These are phyloP conservation scores for Solanum pinnatisectum DNA, from an alignment of 257 asterid genomes.

Conservation along the genomic window DNA sequence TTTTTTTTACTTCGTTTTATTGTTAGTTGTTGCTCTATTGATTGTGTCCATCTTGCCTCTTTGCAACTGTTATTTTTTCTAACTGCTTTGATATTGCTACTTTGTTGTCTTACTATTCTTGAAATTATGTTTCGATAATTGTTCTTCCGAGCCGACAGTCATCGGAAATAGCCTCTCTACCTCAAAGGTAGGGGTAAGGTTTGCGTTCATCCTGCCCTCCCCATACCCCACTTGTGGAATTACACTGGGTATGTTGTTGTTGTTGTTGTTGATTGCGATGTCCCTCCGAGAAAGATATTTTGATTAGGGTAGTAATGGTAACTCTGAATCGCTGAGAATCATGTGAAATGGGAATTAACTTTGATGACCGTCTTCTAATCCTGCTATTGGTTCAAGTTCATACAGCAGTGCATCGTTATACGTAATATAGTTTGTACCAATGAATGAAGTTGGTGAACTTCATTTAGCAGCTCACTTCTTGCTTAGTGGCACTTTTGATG, in stretches of 20 bases:
- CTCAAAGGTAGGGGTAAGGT: background rate
- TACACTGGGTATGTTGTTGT: background rate
- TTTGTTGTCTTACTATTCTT: background rate
- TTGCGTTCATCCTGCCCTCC: background rate
- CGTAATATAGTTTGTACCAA: background rate
- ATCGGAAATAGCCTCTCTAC: background rate
- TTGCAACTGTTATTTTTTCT: no score
- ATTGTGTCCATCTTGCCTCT: background rate
- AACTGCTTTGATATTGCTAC: background rate
- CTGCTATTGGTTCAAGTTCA: background rate
- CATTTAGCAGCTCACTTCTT: background rate
- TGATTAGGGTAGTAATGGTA: background rate
- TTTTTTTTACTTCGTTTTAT: no score
- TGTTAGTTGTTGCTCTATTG: background rate
- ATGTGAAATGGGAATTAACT: background rate
- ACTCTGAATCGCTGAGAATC: background rate
- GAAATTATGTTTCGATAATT: background rate
- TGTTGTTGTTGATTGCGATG: background rate
- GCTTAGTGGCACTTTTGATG: background rate
- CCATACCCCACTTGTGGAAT: background rate
- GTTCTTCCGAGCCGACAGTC: background rate
- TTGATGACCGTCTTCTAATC: background rate
- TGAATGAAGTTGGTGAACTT: background rate
- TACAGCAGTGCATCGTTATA: background rate
- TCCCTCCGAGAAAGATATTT: background rate